These are phyloP conservation scores for Pythium periplocum DNA, from an alignment of 352 stramenopile species.

Conservation along the genomic window DNA sequence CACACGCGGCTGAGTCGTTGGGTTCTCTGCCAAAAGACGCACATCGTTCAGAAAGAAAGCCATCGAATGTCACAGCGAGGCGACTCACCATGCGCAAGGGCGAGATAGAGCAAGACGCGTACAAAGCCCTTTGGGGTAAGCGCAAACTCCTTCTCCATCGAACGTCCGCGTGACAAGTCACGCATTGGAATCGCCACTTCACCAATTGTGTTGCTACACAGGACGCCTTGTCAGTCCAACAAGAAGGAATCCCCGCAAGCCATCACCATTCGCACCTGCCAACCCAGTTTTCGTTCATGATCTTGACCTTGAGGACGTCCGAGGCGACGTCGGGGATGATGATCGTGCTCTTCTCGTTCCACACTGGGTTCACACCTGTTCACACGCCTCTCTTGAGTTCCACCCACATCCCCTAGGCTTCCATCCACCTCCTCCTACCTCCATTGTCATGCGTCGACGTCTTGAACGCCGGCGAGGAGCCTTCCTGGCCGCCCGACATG, in stretches of 20 bases:
- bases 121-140: slow-evolving; percentile 64
- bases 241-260: too few species aligned
- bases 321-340: slow-evolving; percentile 61
- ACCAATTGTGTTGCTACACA: slow-evolving; percentile 53
- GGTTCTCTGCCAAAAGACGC: slow-evolving; percentile 45
- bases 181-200: slow-evolving; percentile 63
- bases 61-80: neutral
- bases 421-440: slow-evolving; percentile 17
- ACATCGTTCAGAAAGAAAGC: neutral
- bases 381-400: neutral
- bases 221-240: too few species aligned
- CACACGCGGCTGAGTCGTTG: slow-evolving; percentile 46
- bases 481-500: slow-evolving; percentile 42
- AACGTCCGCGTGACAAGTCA: slow-evolving; percentile 63
- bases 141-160: slow-evolving; percentile 78
- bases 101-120: slow-evolving; percentile 65
- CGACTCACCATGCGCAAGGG: slow-evolving; percentile 51
- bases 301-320: slow-evolving; percentile 60
- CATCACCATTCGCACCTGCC: slow-evolving; percentile 41
- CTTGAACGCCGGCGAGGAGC: slow-evolving; percentile 55
- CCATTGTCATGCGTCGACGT: slow-evolving; percentile 70
- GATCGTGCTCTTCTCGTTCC: slow-evolving; percentile 74
- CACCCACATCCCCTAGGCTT: neutral
- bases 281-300: slow-evolving; percentile 79
- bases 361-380: slow-evolving; percentile 49